phyloP scores from a whole-genome alignment of 176 grass and related monocot genomes.

The Cenchrus americanus region DNA sequence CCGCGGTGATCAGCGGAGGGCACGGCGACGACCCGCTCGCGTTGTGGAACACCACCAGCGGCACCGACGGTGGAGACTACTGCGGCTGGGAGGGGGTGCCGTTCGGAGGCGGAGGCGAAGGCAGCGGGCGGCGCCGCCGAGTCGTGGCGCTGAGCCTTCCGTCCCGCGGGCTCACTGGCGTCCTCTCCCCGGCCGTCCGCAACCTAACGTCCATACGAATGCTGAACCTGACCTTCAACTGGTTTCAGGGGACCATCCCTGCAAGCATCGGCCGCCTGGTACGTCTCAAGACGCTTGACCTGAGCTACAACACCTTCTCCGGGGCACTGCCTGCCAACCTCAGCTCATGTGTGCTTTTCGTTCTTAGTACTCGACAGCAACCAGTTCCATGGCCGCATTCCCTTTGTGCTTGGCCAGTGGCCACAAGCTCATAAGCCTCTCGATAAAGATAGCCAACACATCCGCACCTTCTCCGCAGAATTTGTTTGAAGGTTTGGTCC shows the following conservation, averaged over 20 bases:
- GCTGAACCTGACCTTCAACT: conserved; percentile 38
- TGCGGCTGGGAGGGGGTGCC: conserved; percentile 27
- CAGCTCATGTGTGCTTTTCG: background rate
- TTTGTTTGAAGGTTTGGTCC: too few relatives aligned
- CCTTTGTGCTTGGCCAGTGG: background rate
- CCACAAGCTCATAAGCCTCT: background rate
- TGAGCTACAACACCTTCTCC: conserved; percentile 21
- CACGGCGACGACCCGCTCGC: background rate
- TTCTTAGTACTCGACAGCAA: background rate
- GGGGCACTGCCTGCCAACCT: conserved; percentile 25
- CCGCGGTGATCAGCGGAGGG: background rate
- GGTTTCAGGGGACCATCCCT: background rate
- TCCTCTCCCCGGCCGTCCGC: conserved; percentile 27
- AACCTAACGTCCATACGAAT: conserved; percentile 22
- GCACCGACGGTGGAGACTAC: background rate
- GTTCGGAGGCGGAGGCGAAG: background rate
- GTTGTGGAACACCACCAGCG: background rate
- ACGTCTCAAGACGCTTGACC: background rate
- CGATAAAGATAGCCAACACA: too few relatives aligned
- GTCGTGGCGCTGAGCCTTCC: conserved; percentile 37
- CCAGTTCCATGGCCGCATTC: background rate
- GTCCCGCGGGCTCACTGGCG: background rate
- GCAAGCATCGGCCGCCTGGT: background rate
- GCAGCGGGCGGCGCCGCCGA: background rate
- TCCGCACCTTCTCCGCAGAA: too few relatives aligned